Percentiles rank a stretch among this genome's conserved stretches.
phyloP scores from a whole-genome alignment of 1,284 basidiomycete genomes.

The Leccinum cinnamomeum region DNA sequence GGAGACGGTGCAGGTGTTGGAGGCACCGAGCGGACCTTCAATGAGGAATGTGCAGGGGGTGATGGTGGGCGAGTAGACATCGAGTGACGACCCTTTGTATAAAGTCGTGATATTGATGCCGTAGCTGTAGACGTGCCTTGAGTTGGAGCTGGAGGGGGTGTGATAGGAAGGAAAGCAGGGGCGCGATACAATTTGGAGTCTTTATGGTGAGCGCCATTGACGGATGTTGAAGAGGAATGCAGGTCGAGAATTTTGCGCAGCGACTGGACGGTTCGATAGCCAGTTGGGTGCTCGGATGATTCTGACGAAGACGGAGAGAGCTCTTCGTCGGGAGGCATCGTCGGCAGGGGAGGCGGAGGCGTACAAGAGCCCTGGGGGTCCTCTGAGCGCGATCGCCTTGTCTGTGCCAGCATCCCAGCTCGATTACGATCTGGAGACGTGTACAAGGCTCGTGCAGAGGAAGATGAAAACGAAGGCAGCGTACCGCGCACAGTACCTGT shows the following conservation, averaged over 20 bases:
- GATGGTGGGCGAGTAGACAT: conserved; percentile 55
- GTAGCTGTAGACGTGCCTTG: conserved; percentile 67
- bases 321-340: conserved; percentile 60
- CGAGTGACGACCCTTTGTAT: conserved; percentile 63
- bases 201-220: conserved; percentile 20
- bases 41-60: conserved; percentile 53
- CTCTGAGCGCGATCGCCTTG: conserved; percentile 37
- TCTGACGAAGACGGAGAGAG: conserved; percentile 43
- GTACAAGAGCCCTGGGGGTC: conserved; percentile 37
- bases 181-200: conserved; percentile 14
- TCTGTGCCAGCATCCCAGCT: conserved; percentile 7
- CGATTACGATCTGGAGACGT: conserved; percentile 16
- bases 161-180: conserved; percentile 36
- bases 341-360: conserved; percentile 34
- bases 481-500: conserved; percentile 16
- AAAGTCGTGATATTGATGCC: conserved; percentile 71
- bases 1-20: conserved; percentile 35
- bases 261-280: conserved; percentile 60
- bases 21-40: conserved; percentile 43
- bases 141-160: conserved; percentile 51
- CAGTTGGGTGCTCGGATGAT: conserved; percentile 48
- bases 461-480: conserved; percentile 11
- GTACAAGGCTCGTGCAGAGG: conserved; percentile 12
- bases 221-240: conserved; percentile 39
- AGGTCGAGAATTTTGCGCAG: conserved; percentile 69